phyloP scores from a whole-genome alignment of 2,329 filamentous ascomycete species.

The Lachnellula cervina region DNA sequence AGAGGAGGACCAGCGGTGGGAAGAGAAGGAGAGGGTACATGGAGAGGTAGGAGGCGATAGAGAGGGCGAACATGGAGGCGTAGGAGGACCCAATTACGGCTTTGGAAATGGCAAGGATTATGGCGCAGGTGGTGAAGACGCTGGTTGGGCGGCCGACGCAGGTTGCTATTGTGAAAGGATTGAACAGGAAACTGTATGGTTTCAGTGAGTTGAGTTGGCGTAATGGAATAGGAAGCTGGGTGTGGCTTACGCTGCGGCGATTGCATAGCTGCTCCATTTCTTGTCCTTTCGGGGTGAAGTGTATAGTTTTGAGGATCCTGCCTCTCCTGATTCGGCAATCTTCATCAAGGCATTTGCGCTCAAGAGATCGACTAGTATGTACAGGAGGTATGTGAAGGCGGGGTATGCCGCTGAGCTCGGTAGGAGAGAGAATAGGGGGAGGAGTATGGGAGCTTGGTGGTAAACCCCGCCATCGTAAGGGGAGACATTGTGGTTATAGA shows the following conservation, averaged over 20 bases:
- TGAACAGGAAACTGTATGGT: slow-evolving; percentile 73
- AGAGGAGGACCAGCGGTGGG: slow-evolving; percentile 73
- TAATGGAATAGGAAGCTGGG: too few relatives aligned
- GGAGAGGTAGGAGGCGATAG: slow-evolving; percentile 84
- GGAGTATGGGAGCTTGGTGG: slow-evolving; percentile 78
- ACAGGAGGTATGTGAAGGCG: slow-evolving; percentile 73
- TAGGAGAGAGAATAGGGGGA: slow-evolving; percentile 86
- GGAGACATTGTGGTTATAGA: slow-evolving; percentile 93
- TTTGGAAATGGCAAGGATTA: slow-evolving; percentile 76
- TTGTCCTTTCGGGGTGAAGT: slow-evolving; percentile 72
- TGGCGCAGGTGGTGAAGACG: slow-evolving; percentile 82
- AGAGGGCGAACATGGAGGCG: slow-evolving; percentile 76
- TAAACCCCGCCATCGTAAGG: slow-evolving; percentile 91
- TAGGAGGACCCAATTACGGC: slow-evolving; percentile 69
- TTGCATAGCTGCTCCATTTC: slow-evolving; percentile 66
- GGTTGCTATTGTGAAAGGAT: slow-evolving; percentile 86
- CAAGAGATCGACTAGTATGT: slow-evolving; percentile 73
- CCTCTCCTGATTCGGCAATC: slow-evolving; percentile 78
- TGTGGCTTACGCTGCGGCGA: slow-evolving; percentile 68
- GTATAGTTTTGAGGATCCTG: slow-evolving; percentile 68
- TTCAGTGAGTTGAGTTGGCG: too few relatives aligned
- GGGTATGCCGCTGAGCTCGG: slow-evolving; percentile 64
- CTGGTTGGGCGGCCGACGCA: slow-evolving; percentile 87
- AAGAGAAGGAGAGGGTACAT: slow-evolving; percentile 87
- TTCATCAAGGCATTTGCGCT: slow-evolving; percentile 73